Percentiles rank a stretch among this genome's conserved stretches.
These are phyloP conservation scores for Beauveria sp. DNA, from an alignment of 2,329 filamentous ascomycete species.

Conservation along the genomic window DNA sequence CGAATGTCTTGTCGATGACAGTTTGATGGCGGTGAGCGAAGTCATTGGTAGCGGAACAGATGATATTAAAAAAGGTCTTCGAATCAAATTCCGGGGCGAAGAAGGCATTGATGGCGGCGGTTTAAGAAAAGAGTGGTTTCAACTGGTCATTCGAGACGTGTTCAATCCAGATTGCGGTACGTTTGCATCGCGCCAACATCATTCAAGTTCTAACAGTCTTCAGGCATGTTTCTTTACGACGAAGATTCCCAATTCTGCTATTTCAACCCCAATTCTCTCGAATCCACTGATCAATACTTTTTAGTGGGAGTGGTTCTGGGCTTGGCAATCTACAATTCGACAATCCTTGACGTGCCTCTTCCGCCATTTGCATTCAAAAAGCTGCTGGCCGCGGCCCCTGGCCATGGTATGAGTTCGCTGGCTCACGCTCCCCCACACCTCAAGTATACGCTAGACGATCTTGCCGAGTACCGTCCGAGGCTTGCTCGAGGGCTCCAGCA, in stretches of 20 bases:
- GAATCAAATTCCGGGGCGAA: slow-evolving; percentile 79
- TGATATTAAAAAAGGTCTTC: slow-evolving; percentile 83
- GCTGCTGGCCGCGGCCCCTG: slow-evolving; percentile 68
- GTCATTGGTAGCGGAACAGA: slow-evolving; percentile 73
- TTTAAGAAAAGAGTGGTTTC: slow-evolving; percentile 88
- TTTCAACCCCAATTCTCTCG: slow-evolving; percentile 85
- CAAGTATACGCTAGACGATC: slow-evolving; percentile 70
- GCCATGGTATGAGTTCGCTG: slow-evolving; percentile 43
- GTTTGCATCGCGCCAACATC: slow-evolving; percentile 20
- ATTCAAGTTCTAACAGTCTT: slow-evolving; percentile 11
- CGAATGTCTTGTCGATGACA: slow-evolving; percentile 84
- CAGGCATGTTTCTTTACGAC: slow-evolving; percentile 87
- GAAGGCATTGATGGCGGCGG: slow-evolving; percentile 89
- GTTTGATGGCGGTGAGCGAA: slow-evolving; percentile 74
- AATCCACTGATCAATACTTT: slow-evolving; percentile 87
- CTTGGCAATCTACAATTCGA: slow-evolving; percentile 90
- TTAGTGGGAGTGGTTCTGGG: slow-evolving; percentile 82
- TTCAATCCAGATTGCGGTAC: slow-evolving; percentile 84
- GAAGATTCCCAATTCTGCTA: slow-evolving; percentile 88
- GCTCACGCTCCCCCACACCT: slow-evolving; percentile 54
- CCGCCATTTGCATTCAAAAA: slow-evolving; percentile 88
- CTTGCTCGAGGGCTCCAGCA: slow-evolving; percentile 69
- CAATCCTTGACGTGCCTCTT: slow-evolving; percentile 79
- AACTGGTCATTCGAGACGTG: slow-evolving; percentile 78
- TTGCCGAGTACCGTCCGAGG: slow-evolving; percentile 71